Base-by-base conservation (phyloP, 2,329 filamentous ascomycete genomes). In the Fusarium anguioides region DNA sequence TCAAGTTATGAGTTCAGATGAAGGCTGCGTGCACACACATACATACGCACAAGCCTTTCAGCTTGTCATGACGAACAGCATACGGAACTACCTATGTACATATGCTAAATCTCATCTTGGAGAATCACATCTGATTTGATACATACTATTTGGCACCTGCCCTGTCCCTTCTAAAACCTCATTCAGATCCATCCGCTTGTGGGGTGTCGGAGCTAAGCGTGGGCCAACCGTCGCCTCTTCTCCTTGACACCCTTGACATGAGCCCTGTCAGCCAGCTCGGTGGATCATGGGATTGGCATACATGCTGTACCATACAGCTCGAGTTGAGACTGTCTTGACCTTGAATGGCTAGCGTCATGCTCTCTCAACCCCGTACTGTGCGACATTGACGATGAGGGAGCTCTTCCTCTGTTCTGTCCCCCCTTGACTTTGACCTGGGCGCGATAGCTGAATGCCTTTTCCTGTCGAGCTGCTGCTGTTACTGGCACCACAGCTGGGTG, bases 211-310 rank as follows among this genome's bases (percentile, higher is more conserved):
- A 61, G 70, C 66, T 67, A 69, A 64, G 62, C 64, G 54, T 71
- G 57, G 68, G 59, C 66, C 66, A 66, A 66, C 66, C 62, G 53
- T 47, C 37, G 33, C 45, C 56, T 56, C 29, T 54, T 44, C 49
- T 56, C 50, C 49, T 68, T 53, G 40, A 52, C 64, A 72, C 66
- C 69, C 70, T 66, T 60, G 59, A 61, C 45, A 60, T 41, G 55
- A 54, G 58, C 70, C 72, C 72, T 71, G 71, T 60, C 71, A 71
- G 68, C 60, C 49, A 60, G 60, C 57, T 59, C 47, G 53, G 71
- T 73, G 71, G 71, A 70, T 66, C 66, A 70, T 71, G 61, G 63
- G 63, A 69, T 68, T 64, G 66, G 58, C 39, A 67, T 63, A 59
- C 61, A 24, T 31, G 21, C 46, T 46, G 41, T 45, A 44, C 45